A percentile compares a stretch with the other conserved stretches of the same genome.
These are phyloP conservation scores for Aspergillus fijiensis DNA, from an alignment of 2,329 filamentous ascomycete species.

Conservation along the genomic window DNA sequence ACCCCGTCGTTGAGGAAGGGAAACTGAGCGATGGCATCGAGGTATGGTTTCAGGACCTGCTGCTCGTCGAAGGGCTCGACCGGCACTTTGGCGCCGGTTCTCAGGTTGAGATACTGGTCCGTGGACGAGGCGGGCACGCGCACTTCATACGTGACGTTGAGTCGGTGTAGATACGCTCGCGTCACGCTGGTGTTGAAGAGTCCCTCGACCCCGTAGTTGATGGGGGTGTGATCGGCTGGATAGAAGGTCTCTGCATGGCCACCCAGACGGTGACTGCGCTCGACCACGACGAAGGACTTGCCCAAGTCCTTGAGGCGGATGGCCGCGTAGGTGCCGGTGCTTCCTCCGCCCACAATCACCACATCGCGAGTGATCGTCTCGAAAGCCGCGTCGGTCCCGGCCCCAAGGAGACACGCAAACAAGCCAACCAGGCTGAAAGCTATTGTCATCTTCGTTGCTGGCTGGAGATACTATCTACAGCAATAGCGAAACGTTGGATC, in stretches of 20 bases:
- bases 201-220: slow-evolving; percentile 22
- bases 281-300: slow-evolving; percentile 23
- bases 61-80: slow-evolving; percentile 11
- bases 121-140: slow-evolving; percentile 11
- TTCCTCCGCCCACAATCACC: slow-evolving; percentile 25
- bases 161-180: slow-evolving; percentile 22
- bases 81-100: slow-evolving; percentile 8
- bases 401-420: background rate
- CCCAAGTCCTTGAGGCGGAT: slow-evolving; percentile 24
- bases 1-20: slow-evolving; percentile 22
- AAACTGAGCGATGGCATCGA: slow-evolving; percentile 18
- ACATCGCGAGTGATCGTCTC: slow-evolving; percentile 14
- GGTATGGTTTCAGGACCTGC: slow-evolving; percentile 19
- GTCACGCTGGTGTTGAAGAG: slow-evolving; percentile 20
- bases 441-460: no score
- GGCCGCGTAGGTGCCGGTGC: slow-evolving; percentile 26
- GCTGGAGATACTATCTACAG: no score
- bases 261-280: slow-evolving; percentile 22
- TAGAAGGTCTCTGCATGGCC: background rate
- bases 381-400: background rate
- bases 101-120: slow-evolving; percentile 21
- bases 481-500: no score
- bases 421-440: background rate
- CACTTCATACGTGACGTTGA: slow-evolving; percentile 15
- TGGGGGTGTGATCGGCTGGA: slow-evolving; percentile 14